These are phyloP conservation scores for Lasiosphaeria hispida DNA, from an alignment of 495 filamentous ascomycete species.

Conservation along the genomic window DNA sequence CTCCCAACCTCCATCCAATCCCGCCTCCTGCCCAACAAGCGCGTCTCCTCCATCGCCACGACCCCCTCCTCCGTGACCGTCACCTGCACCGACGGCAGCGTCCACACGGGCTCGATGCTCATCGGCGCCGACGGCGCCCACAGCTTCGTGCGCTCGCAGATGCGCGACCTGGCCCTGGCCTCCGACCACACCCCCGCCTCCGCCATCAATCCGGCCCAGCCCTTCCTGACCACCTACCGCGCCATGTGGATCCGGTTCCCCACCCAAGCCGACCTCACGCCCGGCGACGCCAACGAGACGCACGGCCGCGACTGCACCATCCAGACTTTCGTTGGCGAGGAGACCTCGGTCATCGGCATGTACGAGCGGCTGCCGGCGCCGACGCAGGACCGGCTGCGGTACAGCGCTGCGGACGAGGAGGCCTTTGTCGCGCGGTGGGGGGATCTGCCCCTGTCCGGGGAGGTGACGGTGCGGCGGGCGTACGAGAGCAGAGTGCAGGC, in stretches of 20 bases:
- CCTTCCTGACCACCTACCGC: conserved; percentile 38
- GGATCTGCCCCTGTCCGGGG: conserved; percentile 31
- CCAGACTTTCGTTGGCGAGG: conserved; percentile 24
- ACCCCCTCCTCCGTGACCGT: conserved; percentile 23
- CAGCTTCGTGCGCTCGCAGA: conserved; percentile 41
- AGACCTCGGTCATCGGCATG: conserved; percentile 37
- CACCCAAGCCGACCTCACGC: neutral
- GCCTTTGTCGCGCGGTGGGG: conserved; percentile 25
- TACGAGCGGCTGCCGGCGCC: conserved; percentile 41
- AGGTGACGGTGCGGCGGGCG: conserved; percentile 35
- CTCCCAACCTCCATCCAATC: conserved; percentile 31
- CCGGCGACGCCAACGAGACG: conserved; percentile 15
- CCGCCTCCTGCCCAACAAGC: conserved; percentile 29
- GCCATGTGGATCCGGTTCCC: conserved; percentile 14
- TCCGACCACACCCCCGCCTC: conserved; percentile 42
- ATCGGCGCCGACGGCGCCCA: conserved; percentile 53
- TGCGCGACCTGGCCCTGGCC: conserved; percentile 39
- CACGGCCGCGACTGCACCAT: conserved; percentile 23
- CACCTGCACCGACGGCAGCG: conserved; percentile 37
- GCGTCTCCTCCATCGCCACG: conserved; percentile 25
- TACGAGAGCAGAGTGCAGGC: conserved; percentile 26
- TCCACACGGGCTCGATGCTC: conserved; percentile 42
- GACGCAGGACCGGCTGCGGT: conserved; percentile 38
- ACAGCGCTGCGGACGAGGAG: conserved; percentile 37
- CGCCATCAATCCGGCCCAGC: conserved; percentile 51